Evolutionary conservation across 495 filamentous ascomycete genomes (phyloP), one percentile per base, ranked within the genome.

Genomic region (Xylaria curta): DNA sequence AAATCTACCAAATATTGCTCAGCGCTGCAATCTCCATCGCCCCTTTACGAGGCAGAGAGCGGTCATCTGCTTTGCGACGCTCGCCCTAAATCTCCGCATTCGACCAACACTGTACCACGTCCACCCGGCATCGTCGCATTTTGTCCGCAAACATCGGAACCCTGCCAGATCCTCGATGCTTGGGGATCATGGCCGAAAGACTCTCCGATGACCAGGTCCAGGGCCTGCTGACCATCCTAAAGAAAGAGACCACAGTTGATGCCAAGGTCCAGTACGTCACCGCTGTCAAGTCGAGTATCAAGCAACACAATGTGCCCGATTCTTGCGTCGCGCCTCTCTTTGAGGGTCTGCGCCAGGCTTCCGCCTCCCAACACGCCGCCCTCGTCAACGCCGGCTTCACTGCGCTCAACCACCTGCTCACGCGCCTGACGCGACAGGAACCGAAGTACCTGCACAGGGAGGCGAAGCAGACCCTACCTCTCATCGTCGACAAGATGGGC

Each of bases 261-360:
- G 82, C 86, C 49, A 94, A 94, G 78, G 85, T 94, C 69, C 82
- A 89, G 61, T 88, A 89, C 46, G 83, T 97, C 63, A 93, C 89
- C 62, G 85, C 84, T 73, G 81, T 95, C 79, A 97, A 97, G 79
- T 92, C 92, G 60, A 89, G 89, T 76, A 96, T 97, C 83, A 97
- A 97, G 81, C 93, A 95, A 76, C 90, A 90, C 69, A 92, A 92
- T 82, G 92, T 97, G 31, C 92, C 93, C 49, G 92, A 94, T 68
- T 78, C 81, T n/a, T 91, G 90, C 64, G 87, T 95, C 72, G 78
- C 86, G 21, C 85, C 87, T 44, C 87, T 96, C 65, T 94, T 96
- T 81, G 92, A 97, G 65, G 89, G 89, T 58, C 82, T 94, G 68
- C 88, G 88, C 44, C 77, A 88, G 15, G 89, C 92, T 59, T 91